phyloP scores from a whole-genome alignment of 495 filamentous ascomycete genomes.

The Friedmanniomyces endolithicus region DNA sequence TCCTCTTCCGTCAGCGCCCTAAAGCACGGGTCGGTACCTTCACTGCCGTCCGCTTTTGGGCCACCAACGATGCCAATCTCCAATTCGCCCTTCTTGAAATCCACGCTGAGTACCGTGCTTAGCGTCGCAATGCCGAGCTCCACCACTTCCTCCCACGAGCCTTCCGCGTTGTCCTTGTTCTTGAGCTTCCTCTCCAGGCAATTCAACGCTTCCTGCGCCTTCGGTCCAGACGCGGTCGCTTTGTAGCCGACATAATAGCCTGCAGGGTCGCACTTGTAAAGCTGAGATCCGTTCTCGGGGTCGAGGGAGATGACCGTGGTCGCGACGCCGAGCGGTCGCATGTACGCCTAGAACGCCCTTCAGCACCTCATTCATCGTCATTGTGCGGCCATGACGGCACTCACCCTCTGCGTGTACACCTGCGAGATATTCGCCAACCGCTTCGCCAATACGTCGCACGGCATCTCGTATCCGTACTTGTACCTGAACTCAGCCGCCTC shows the following conservation, averaged over 20 bases:
- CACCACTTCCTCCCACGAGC: conserved; percentile 94
- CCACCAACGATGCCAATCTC: conserved; percentile 95
- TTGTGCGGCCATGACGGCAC: conserved; percentile 17
- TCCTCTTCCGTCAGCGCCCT: conserved; percentile 88
- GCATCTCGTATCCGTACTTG: conserved; percentile 99
- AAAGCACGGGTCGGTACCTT: conserved; percentile 66
- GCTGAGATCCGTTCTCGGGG: conserved; percentile 81
- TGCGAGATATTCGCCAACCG: conserved; percentile 96
- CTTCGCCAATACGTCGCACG: conserved; percentile 91
- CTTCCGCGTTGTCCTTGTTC: conserved; percentile 91
- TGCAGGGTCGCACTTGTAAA: conserved; percentile 96
- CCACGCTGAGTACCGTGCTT: conserved; percentile 91
- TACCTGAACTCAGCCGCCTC: conserved; percentile 97
- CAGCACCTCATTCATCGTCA: background rate
- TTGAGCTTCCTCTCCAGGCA: conserved; percentile 98
- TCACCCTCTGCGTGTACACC: conserved; percentile 92
- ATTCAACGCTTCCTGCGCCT: conserved; percentile 96
- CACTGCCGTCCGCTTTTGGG: conserved; percentile 62
- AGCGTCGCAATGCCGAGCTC: conserved; percentile 88
- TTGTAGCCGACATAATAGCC: conserved; percentile 98
- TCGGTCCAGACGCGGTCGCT: conserved; percentile 89
- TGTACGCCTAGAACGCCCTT: conserved; percentile 64
- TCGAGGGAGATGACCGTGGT: conserved; percentile 90
- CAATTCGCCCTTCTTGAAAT: conserved; percentile 98
- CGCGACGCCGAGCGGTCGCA: conserved; percentile 92